Percentiles rank a stretch among this genome's conserved stretches.
Conservation (phyloP, 2,329 filamentous ascomycete genomes). For the Trichophyton schoenleinii region DNA sequence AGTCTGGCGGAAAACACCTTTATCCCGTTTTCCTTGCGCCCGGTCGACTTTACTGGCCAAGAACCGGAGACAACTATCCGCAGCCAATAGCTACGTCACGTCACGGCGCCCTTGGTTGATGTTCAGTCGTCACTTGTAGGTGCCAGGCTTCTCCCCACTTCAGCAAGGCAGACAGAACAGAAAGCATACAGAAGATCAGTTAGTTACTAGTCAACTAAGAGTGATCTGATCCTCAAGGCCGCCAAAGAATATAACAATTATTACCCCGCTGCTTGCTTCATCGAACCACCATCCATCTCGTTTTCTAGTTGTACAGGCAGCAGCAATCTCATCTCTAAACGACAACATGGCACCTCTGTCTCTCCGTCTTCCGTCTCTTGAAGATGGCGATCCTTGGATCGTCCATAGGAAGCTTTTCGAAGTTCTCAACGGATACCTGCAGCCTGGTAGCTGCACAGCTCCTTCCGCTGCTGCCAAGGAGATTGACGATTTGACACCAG, state of each 20-base stretch:
- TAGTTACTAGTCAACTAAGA: no score
- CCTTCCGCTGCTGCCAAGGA: neutral
- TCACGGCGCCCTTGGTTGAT: neutral
- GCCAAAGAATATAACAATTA: neutral
- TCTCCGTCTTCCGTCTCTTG: slow-evolving; percentile 1
- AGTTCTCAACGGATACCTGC: slow-evolving; percentile 1
- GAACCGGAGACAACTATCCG: neutral
- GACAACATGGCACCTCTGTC: neutral
- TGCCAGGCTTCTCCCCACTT: no score
- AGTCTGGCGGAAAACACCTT: no score
- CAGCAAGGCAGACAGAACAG: neutral
- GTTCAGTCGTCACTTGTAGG: no score
- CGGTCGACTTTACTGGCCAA: neutral
- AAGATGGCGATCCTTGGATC: slow-evolving; percentile 1
- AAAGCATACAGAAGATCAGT: neutral
- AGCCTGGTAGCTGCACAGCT: neutral
- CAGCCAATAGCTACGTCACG: neutral
- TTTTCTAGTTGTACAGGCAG: no score
- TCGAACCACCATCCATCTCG: neutral
- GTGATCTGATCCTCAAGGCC: neutral
- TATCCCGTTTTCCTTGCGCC: neutral
- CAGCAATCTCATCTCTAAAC: neutral
- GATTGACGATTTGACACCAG: neutral
- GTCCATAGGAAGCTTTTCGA: slow-evolving; percentile 1
- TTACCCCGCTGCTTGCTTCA: neutral